Conservation (phyloP, 768 basidiomycete genomes). For the Tephrocybe sp. region DNA sequence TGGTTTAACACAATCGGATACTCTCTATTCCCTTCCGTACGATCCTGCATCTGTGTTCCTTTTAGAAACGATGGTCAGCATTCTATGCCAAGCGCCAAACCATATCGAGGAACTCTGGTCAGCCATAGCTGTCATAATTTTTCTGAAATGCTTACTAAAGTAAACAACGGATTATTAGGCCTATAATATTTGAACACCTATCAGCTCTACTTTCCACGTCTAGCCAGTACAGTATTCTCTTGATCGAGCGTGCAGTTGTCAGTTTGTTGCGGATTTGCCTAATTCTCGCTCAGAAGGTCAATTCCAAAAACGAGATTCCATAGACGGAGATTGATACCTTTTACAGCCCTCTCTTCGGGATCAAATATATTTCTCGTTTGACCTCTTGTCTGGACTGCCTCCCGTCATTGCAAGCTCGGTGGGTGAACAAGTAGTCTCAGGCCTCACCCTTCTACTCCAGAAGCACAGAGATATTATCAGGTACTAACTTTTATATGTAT, state of each 20-base stretch:
- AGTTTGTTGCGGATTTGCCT: slow-evolving; percentile 82
- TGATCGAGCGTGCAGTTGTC: slow-evolving; percentile 93
- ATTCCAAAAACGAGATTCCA: slow-evolving; percentile 16
- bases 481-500: slow-evolving; percentile 28
- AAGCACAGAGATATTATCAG: slow-evolving; percentile 70
- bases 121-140: slow-evolving; percentile 20
- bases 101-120: slow-evolving; percentile 90
- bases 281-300: slow-evolving; percentile 76
- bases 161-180: slow-evolving; percentile 66
- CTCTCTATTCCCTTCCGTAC: slow-evolving; percentile 70
- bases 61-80: slow-evolving; percentile 91
- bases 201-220: slow-evolving; percentile 76
- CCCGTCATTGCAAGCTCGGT: slow-evolving; percentile 74
- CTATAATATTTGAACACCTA: slow-evolving; percentile 91
- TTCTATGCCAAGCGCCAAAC: slow-evolving; percentile 71
- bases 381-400: slow-evolving; percentile 82
- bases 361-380: slow-evolving; percentile 92
- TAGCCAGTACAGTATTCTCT: slow-evolving; percentile 79
- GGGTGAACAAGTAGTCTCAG: slow-evolving; percentile 88
- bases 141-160: not conserved
- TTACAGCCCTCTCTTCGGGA: slow-evolving; percentile 77
- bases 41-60: slow-evolving; percentile 96
- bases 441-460: slow-evolving; percentile 76
- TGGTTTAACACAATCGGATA: slow-evolving; percentile 31
- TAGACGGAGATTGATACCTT: slow-evolving; percentile 6